phyloP scores from a whole-genome alignment of 306 rosid genomes.

The Inga leiocalycina region DNA sequence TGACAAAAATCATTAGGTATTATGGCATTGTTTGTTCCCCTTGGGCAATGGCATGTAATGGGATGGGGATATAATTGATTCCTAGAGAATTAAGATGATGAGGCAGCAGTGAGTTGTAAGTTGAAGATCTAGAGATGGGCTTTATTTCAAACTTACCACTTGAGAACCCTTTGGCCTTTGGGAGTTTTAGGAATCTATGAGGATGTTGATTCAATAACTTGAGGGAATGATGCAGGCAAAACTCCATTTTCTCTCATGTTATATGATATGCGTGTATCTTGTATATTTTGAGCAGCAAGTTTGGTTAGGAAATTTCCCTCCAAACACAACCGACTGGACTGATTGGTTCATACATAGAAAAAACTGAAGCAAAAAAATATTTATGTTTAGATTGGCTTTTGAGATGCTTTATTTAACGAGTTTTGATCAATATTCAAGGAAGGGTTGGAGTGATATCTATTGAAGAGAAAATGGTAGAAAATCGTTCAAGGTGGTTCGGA shows the following conservation, averaged over 20 bases:
- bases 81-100: not conserved
- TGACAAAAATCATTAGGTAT: not conserved
- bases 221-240: not conserved
- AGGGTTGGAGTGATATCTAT: no score
- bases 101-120: not conserved
- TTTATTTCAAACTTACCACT: not conserved
- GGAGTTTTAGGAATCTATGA: not conserved
- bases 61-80: not conserved
- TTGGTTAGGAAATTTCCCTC: not conserved
- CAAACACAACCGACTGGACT: not conserved
- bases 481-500: no score
- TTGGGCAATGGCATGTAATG: not conserved
- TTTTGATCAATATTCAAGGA: not conserved
- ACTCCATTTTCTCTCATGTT: not conserved
- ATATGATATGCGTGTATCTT: not conserved
- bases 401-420: not conserved
- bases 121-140: not conserved
- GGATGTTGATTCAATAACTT: not conserved
- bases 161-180: not conserved
- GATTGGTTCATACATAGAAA: not conserved
- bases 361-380: not conserved
- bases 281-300: not conserved
- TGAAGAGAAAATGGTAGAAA: no score
- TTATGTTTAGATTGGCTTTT: not conserved
- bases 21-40: not conserved